Percentiles rank a stretch among this genome's conserved stretches.
These are phyloP conservation scores for Eragrostis tef DNA, from an alignment of 202 grass and related monocot species.

Conservation along the genomic window DNA sequence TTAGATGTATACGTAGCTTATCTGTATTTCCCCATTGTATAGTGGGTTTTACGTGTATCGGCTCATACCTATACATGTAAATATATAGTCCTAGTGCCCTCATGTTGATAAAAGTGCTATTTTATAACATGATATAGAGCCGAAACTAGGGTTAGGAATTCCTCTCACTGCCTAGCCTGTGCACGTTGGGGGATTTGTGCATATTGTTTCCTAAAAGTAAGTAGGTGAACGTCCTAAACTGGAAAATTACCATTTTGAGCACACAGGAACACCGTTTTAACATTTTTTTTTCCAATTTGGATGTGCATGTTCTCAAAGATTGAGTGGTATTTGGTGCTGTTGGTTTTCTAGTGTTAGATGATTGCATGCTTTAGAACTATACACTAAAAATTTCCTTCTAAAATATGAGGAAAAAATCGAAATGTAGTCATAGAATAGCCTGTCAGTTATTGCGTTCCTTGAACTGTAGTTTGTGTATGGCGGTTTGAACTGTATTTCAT, in stretches of 20 bases:
- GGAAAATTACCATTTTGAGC: background rate
- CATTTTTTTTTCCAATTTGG: conserved; percentile 3
- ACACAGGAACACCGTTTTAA: background rate
- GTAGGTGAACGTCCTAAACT: background rate
- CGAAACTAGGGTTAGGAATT: no score
- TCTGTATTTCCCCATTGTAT: no score
- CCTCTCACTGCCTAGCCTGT: no score
- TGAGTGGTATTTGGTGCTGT: background rate
- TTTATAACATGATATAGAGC: no score
- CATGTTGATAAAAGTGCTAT: no score
- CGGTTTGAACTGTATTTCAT: conserved; percentile 24
- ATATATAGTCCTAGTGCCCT: no score
- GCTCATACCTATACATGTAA: no score
- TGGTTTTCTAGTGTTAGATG: background rate
- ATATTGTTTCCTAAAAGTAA: no score
- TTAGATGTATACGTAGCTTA: no score
- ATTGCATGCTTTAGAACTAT: background rate
- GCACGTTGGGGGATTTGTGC: no score
- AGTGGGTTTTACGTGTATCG: no score
- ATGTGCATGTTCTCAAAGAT: conserved; percentile 26
- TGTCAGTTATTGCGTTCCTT: conserved; percentile 16
- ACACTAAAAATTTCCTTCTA: background rate
- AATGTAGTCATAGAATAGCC: background rate
- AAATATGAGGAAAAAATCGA: background rate
- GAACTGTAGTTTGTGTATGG: conserved; percentile 9